phyloP scores from a whole-genome alignment of 495 filamentous ascomycete genomes.

The Aspergillus egyptiacus region DNA sequence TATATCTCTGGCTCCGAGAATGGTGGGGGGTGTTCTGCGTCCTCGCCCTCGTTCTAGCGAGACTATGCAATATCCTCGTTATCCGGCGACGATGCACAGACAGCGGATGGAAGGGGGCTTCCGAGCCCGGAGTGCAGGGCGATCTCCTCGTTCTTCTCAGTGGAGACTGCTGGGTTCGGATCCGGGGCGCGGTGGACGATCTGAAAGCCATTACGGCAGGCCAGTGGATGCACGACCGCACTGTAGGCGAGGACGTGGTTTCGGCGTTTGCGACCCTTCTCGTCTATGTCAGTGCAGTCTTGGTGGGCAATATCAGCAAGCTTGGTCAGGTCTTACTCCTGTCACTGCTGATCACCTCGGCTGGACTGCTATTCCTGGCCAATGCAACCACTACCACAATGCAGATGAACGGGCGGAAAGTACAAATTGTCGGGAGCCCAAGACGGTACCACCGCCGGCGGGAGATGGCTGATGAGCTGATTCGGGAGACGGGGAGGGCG shows the following conservation, averaged over 20 bases:
- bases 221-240: slow-evolving; percentile 50
- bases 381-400: too few relatives aligned
- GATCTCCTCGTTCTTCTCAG: slow-evolving; percentile 31
- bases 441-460: too few relatives aligned
- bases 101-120: slow-evolving; percentile 30
- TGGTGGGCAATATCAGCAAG: slow-evolving; percentile 20
- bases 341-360: too few relatives aligned
- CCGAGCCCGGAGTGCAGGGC: slow-evolving; percentile 29
- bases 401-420: too few relatives aligned
- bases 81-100: slow-evolving; percentile 40
- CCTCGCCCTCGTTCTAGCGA: slow-evolving; percentile 23
- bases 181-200: slow-evolving; percentile 48
- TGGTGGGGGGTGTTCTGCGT: neutral
- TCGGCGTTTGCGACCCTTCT: slow-evolving; percentile 45
- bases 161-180: slow-evolving; percentile 35
- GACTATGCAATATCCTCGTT: slow-evolving; percentile 46
- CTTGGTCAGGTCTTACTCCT: too few relatives aligned
- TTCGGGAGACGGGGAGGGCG: too few relatives aligned
- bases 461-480: too few relatives aligned
- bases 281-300: slow-evolving; percentile 48
- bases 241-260: slow-evolving; percentile 42
- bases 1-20: neutral
- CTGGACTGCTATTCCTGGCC: too few relatives aligned
- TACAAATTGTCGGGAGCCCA: too few relatives aligned
- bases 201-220: slow-evolving; percentile 53